These are phyloP conservation scores for Coffea eugenioides DNA, from an alignment of 257 asterid genomes.

Conservation along the genomic window DNA sequence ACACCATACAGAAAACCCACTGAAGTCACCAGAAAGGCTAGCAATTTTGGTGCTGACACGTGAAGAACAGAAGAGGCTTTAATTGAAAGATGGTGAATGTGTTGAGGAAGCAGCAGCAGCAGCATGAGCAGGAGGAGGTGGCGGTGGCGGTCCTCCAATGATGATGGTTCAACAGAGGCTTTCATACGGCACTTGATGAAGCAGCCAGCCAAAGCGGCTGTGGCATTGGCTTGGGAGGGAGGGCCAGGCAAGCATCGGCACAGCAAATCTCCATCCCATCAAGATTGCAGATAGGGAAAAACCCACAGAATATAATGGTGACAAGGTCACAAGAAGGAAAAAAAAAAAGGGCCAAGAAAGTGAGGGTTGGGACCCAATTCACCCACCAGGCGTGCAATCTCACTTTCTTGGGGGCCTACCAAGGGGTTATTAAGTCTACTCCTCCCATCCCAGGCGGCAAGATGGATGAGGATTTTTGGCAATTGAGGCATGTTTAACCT, in stretches of 20 bases:
- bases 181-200: not conserved
- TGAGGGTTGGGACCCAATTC: slow-evolving; percentile 39
- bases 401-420: slow-evolving; percentile 32
- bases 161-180: not conserved
- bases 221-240: not conserved
- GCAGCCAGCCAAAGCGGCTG: slow-evolving; percentile 2
- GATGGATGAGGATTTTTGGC: not conserved
- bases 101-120: not conserved
- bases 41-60: not conserved
- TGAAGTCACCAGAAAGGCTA: not conserved
- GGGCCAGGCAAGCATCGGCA: not conserved
- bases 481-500: slow-evolving; percentile 13
- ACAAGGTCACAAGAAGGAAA: slow-evolving; percentile 2
- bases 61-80: slow-evolving; percentile 9
- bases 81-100: not conserved
- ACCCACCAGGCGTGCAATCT: slow-evolving; percentile 34
- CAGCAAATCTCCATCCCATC: slow-evolving; percentile 7
- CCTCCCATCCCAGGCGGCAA: slow-evolving; percentile 7
- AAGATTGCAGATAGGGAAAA: not conserved
- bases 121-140: too few species aligned
- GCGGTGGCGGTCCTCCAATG: slow-evolving; percentile 17
- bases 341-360: slow-evolving; percentile 21
- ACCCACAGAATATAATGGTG: slow-evolving; percentile 26
- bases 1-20: slow-evolving; percentile 1
- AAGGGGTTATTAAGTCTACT: slow-evolving; percentile 14